Conservation (phyloP, 441 rosid species). For the Hura crepitans region DNA sequence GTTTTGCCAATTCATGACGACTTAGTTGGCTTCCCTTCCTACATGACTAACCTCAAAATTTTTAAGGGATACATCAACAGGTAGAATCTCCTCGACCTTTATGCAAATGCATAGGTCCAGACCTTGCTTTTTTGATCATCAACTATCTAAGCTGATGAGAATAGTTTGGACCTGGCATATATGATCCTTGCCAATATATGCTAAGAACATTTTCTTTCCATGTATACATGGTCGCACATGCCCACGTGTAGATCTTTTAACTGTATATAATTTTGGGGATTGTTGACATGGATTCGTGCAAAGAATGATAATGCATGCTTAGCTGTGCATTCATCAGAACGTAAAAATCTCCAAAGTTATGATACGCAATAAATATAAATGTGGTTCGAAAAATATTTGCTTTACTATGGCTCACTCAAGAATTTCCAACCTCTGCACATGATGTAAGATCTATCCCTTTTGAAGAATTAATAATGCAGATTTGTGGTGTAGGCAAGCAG, state of each 20-base stretch:
- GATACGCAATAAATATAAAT: too few species aligned
- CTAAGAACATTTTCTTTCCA: background rate
- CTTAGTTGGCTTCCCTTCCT: background rate
- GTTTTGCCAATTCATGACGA: background rate
- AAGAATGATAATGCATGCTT: background rate
- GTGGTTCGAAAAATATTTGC: too few species aligned
- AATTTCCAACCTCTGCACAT: background rate
- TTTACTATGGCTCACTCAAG: too few species aligned
- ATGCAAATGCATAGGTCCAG: background rate
- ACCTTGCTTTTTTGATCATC: background rate
- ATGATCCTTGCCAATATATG: background rate
- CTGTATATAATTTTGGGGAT: background rate
- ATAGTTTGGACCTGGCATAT: background rate
- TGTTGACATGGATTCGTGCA: background rate
- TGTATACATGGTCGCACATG: background rate
- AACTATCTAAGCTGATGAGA: background rate
- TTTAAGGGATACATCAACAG: background rate
- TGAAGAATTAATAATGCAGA: conserved; percentile 1
- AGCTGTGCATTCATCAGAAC: background rate
- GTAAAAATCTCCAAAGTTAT: too few species aligned
- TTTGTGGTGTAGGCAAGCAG: background rate
- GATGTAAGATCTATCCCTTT: background rate
- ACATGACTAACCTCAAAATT: background rate
- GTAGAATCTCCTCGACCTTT: background rate
- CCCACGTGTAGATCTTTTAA: background rate